Evolutionary conservation across 1,139 yeast species (phyloP).

Genomic region (Kodamaea suecica): DNA sequence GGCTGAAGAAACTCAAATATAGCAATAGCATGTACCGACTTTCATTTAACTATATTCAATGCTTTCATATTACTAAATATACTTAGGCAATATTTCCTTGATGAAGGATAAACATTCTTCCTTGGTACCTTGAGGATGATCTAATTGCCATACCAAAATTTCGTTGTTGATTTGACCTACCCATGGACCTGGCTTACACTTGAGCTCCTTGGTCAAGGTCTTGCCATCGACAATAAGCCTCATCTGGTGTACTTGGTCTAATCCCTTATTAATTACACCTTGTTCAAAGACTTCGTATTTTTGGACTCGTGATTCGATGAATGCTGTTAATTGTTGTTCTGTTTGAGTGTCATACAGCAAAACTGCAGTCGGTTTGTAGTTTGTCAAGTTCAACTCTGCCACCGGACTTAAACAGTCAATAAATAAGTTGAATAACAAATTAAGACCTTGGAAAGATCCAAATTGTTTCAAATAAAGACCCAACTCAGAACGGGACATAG

Average conservation of each 20-base stretch:
- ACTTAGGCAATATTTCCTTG: constrained; percentile 21
- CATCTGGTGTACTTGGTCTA: constrained; percentile 42
- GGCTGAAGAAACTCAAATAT: no score
- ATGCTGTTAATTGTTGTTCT: constrained; percentile 6
- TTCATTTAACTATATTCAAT: no score
- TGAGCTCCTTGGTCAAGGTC: constrained; percentile 47
- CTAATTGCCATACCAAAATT: constrained; percentile 71
- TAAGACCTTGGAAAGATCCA: constrained; percentile 50
- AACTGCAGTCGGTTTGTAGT: constrained; percentile 11
- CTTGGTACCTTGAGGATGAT: constrained; percentile 53
- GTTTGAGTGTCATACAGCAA: constrained; percentile 11
- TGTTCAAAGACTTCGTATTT: constrained; percentile 36
- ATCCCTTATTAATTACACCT: constrained; percentile 23
- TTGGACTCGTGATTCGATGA: constrained; percentile 4
- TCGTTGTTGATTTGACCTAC: constrained; percentile 53
- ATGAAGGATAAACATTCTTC: constrained; percentile 54
- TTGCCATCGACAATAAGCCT: constrained; percentile 71
- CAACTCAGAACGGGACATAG: constrained; percentile 49
- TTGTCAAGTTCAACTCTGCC: constrained; percentile 5
- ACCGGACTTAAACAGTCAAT: constrained; percentile 23
- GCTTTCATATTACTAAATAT: constrained; percentile 3
- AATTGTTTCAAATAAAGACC: constrained; percentile 60
- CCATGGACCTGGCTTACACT: constrained; percentile 84
- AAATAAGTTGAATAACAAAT: constrained; percentile 32
- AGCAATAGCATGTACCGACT: no score